Conservation (phyloP, 176 grass and related monocot genomes). For the Aegilops sharonensis region DNA sequence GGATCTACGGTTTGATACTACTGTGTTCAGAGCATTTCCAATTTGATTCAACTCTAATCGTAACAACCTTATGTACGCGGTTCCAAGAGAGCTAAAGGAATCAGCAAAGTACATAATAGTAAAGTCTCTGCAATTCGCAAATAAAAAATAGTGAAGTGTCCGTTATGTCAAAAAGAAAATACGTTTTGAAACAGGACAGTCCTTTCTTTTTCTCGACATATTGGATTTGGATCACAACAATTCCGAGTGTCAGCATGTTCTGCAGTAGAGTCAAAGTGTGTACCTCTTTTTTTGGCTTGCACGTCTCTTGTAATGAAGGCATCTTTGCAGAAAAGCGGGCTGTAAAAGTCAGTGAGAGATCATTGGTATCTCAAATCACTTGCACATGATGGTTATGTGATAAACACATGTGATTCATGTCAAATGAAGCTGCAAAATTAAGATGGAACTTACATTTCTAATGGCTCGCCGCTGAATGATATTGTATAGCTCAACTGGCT, state of each 20-base stretch:
- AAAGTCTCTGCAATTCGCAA: neutral
- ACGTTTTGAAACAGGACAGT: neutral
- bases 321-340: slow-evolving; percentile 92
- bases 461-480: slow-evolving; percentile 74
- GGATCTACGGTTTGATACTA: neutral
- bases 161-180: slow-evolving; percentile 1
- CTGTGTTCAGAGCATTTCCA: neutral
- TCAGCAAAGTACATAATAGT: neutral
- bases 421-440: neutral
- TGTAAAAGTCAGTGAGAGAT: slow-evolving; percentile 34
- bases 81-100: slow-evolving; percentile 12
- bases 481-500: slow-evolving; percentile 94
- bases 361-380: slow-evolving; percentile 34
- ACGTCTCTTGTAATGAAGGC: slow-evolving; percentile 80
- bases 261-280: slow-evolving; percentile 11
- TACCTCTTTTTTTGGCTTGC: slow-evolving; percentile 87
- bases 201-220: slow-evolving; percentile 3
- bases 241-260: neutral
- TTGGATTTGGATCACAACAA: slow-evolving; percentile 18
- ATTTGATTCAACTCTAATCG: neutral
- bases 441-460: slow-evolving; percentile 63
- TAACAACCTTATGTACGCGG: neutral
- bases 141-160: no score
- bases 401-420: slow-evolving; percentile 13
- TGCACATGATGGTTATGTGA: slow-evolving; percentile 25